These are phyloP conservation scores for Eimeria praecox DNA, from an alignment of 169 alveolate genomes.

Conservation along the genomic window DNA sequence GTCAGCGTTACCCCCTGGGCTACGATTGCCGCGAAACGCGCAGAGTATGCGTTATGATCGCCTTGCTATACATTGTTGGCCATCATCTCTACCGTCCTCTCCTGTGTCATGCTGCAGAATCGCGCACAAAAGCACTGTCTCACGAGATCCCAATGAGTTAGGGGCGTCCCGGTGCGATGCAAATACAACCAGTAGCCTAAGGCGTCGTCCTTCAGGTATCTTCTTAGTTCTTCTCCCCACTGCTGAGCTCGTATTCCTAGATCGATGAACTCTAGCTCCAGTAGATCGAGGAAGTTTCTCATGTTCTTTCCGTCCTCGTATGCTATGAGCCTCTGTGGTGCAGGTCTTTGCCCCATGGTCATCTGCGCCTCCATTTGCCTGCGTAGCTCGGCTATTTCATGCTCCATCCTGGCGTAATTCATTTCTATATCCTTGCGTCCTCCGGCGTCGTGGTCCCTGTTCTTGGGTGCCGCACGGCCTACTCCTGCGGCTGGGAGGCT, in stretches of 20 bases:
- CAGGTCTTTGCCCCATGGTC: background rate
- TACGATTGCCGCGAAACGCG: too few species aligned
- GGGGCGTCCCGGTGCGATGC: background rate
- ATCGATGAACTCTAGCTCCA: slow-evolving; percentile 6
- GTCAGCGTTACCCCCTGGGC: too few species aligned
- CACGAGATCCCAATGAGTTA: background rate
- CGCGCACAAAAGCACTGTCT: background rate
- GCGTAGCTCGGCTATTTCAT: background rate
- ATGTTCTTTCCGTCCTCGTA: background rate
- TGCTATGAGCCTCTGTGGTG: background rate
- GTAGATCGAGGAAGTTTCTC: background rate
- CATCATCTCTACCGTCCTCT: background rate
- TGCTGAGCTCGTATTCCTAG: background rate
- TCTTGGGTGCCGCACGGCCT: too few species aligned
- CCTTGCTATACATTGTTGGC: too few species aligned
- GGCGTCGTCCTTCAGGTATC: too few species aligned
- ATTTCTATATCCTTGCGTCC: background rate
- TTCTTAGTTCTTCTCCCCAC: slow-evolving; percentile 44
- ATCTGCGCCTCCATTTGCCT: background rate
- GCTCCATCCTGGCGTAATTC: background rate
- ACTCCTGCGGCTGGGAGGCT: background rate
- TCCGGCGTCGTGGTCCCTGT: background rate
- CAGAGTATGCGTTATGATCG: too few species aligned
- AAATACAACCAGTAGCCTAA: slow-evolving; percentile 23
- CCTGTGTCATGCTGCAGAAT: background rate